Conservation (phyloP, 2,329 filamentous ascomycete species). For the Colletotrichum nymphaeae region DNA sequence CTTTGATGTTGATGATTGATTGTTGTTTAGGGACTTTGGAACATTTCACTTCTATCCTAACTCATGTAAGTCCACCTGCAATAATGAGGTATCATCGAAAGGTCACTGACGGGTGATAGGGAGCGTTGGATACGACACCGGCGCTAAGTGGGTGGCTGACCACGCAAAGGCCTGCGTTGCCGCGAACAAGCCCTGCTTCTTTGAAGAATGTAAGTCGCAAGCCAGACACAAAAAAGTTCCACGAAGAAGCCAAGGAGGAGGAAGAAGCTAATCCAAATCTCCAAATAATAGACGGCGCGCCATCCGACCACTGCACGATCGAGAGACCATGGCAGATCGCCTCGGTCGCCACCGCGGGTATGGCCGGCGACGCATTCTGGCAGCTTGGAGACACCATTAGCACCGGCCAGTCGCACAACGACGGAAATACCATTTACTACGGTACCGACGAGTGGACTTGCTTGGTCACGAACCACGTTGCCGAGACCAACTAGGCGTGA, state of each 20-base stretch:
- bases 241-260: no score
- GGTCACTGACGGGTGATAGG: constrained; percentile 25
- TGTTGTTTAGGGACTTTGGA: constrained; percentile 52
- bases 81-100: constrained; percentile 27
- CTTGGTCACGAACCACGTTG: constrained; percentile 56
- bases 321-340: constrained; percentile 62
- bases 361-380: constrained; percentile 53
- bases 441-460: constrained; percentile 54
- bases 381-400: constrained; percentile 54
- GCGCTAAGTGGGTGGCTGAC: constrained; percentile 39
- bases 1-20: not conserved
- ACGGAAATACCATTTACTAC: constrained; percentile 59
- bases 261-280: not conserved
- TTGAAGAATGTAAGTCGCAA: constrained; percentile 46
- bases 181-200: constrained; percentile 45
- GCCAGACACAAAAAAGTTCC: not conserved
- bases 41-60: constrained; percentile 46
- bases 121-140: constrained; percentile 28
- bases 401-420: constrained; percentile 53
- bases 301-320: constrained; percentile 43
- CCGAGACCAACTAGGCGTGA: constrained; percentile 12
- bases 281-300: constrained; percentile 38
- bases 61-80: constrained; percentile 39
- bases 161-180: constrained; percentile 43
- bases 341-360: constrained; percentile 44